phyloP scores from a whole-genome alignment of 2,329 filamentous ascomycete genomes.

The Claviceps pazoutovae region DNA sequence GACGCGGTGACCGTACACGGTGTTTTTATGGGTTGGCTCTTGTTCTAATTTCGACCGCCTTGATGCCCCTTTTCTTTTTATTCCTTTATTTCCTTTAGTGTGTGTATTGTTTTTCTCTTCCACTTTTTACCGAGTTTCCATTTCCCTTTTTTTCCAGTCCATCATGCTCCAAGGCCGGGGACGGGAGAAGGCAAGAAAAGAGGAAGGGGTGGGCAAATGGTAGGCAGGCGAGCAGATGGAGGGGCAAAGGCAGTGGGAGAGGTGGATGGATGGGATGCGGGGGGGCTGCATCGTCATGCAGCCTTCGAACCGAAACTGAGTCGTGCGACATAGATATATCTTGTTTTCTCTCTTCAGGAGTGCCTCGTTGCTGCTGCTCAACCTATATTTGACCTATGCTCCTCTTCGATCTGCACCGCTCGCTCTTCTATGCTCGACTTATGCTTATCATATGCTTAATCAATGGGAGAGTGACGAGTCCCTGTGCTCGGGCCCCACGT shows the following conservation, averaged over 20 bases:
- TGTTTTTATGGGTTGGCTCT: constrained; percentile 2
- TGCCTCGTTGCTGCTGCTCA: not conserved
- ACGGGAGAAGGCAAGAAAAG: not conserved
- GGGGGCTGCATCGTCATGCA: constrained; percentile 3
- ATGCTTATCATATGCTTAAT: no score
- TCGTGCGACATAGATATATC: constrained; percentile 3
- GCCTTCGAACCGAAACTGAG: not conserved
- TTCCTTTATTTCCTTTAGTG: not conserved
- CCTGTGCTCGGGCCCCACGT: no score
- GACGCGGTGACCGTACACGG: constrained; percentile 1
- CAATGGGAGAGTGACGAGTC: no score
- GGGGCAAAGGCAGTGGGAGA: not conserved
- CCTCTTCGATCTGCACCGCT: not conserved
- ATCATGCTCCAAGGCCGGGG: not conserved
- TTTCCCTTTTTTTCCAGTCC: not conserved
- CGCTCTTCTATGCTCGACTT: no score
- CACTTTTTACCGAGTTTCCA: not conserved
- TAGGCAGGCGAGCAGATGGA: not conserved
- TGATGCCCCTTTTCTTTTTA: not conserved
- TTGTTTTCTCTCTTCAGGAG: not conserved
- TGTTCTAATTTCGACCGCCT: constrained; percentile 3
- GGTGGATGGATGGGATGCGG: not conserved
- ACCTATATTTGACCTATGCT: not conserved
- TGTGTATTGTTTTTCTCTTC: not conserved
- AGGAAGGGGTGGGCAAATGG: not conserved